Percentiles rank a stretch among this genome's conserved stretches.
Evolutionary conservation across 1,284 basidiomycete species (phyloP).

Genomic region (Volvariella volvacea): DNA sequence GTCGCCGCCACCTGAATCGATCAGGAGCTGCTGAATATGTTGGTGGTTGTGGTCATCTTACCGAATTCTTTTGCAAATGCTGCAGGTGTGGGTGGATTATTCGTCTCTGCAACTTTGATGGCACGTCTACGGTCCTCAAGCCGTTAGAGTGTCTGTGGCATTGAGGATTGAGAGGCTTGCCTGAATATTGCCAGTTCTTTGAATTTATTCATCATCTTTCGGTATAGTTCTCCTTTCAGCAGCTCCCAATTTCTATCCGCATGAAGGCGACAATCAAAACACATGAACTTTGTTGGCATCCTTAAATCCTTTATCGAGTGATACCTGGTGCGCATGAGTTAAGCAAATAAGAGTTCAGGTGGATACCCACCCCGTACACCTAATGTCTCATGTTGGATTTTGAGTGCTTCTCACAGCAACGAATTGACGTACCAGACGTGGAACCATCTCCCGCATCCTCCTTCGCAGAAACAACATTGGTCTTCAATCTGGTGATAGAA

Average conservation of each 20-base stretch:
- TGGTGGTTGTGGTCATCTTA: slow-evolving; percentile 19
- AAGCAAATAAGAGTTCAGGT: slow-evolving; percentile 5
- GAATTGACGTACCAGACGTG: slow-evolving; percentile 55
- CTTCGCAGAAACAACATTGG: slow-evolving; percentile 54
- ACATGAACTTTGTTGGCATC: slow-evolving; percentile 51
- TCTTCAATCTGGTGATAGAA: slow-evolving; percentile 37
- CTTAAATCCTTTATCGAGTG: slow-evolving; percentile 51
- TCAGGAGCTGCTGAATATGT: slow-evolving; percentile 3
- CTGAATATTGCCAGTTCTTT: slow-evolving; percentile 65
- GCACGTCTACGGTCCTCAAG: slow-evolving; percentile 60
- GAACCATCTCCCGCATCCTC: slow-evolving; percentile 62
- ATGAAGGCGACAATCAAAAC: slow-evolving; percentile 65
- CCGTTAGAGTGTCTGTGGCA: slow-evolving; percentile 6
- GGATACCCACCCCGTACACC: slow-evolving; percentile 83
- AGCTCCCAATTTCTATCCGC: slow-evolving; percentile 62
- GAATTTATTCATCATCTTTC: slow-evolving; percentile 54
- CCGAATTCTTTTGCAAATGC: slow-evolving; percentile 58
- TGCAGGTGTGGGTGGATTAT: slow-evolving; percentile 38
- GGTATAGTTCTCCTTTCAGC: slow-evolving; percentile 50
- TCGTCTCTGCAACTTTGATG: slow-evolving; percentile 60
- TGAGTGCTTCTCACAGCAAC: background rate
- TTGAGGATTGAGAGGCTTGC: slow-evolving; percentile 23
- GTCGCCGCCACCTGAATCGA: slow-evolving; percentile 35
- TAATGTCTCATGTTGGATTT: slow-evolving; percentile 18
- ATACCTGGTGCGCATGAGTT: slow-evolving; percentile 36